Percentiles rank a stretch among this genome's conserved stretches.
These are phyloP conservation scores for Aspergillus sp. DNA, from an alignment of 2,329 filamentous ascomycete species.

Conservation along the genomic window DNA sequence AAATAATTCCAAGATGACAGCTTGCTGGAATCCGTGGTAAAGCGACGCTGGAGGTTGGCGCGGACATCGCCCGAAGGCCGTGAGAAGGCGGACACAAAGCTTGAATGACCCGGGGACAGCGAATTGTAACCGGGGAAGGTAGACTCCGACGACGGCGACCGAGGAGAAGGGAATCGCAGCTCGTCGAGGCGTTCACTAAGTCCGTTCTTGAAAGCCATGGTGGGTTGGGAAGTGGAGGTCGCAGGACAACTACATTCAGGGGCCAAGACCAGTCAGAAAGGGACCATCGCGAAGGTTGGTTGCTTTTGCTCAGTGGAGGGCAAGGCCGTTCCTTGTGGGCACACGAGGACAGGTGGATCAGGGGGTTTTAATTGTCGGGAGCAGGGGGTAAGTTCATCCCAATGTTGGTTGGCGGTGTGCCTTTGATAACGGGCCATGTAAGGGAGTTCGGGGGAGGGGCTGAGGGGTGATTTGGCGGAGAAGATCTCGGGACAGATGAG, in stretches of 20 bases:
- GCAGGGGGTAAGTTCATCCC: conserved; percentile 11
- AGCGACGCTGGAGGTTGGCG: conserved; percentile 79
- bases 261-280: conserved; percentile 23
- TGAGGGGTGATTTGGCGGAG: conserved; percentile 33
- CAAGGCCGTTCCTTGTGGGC: conserved; percentile 7
- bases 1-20: conserved; percentile 71
- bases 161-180: conserved; percentile 72
- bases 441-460: conserved; percentile 33
- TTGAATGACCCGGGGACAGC: conserved; percentile 65
- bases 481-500: conserved; percentile 25
- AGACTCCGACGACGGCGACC: conserved; percentile 73
- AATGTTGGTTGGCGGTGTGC: conserved; percentile 30
- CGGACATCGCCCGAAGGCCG: conserved; percentile 65
- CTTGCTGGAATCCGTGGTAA: conserved; percentile 87
- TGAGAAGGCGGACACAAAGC: conserved; percentile 58
- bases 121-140: conserved; percentile 72
- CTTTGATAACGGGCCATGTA: conserved; percentile 27
- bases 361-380: conserved; percentile 12
- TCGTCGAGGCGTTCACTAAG: conserved; percentile 71
- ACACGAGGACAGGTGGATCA: conserved; percentile 14
- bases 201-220: conserved; percentile 64
- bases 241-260: conserved; percentile 31
- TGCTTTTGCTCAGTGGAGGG: conserved; percentile 8
- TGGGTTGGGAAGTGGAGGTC: conserved; percentile 26
- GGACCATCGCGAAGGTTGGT: conserved; percentile 8